phyloP scores from a whole-genome alignment of 495 filamentous ascomycete genomes.

The Aspergillus diversus region DNA sequence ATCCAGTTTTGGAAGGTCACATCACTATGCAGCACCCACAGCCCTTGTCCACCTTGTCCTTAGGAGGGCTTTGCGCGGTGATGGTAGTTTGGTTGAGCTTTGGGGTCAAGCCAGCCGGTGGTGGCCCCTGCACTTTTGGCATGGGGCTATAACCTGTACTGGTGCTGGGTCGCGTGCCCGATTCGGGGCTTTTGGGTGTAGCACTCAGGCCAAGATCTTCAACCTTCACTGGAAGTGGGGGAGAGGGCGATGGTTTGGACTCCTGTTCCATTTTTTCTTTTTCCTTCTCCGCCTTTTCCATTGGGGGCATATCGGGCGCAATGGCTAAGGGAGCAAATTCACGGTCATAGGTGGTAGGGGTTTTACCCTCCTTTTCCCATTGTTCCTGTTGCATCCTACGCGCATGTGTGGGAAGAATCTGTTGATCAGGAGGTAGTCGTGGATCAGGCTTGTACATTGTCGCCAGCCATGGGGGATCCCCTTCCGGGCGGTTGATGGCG shows the following conservation, averaged over 20 bases:
- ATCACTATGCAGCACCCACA: slow-evolving; percentile 60
- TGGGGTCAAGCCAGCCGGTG: slow-evolving; percentile 37
- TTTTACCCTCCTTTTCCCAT: slow-evolving; percentile 88
- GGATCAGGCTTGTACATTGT: slow-evolving; percentile 96
- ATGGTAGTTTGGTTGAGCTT: slow-evolving; percentile 46
- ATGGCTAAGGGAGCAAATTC: slow-evolving; percentile 78
- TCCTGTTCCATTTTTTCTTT: slow-evolving; percentile 36
- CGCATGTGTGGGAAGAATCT: slow-evolving; percentile 92
- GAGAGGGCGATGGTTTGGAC: slow-evolving; percentile 1
- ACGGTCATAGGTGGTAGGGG: slow-evolving; percentile 78
- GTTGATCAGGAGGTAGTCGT: slow-evolving; percentile 89
- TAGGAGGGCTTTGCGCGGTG: slow-evolving; percentile 38
- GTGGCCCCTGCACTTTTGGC: slow-evolving; percentile 54
- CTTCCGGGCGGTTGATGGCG: slow-evolving; percentile 78
- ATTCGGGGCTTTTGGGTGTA: slow-evolving; percentile 38
- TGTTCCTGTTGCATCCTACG: slow-evolving; percentile 91
- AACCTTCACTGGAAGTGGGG: slow-evolving; percentile 7
- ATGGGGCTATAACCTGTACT: slow-evolving; percentile 56
- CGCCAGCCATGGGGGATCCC: slow-evolving; percentile 93
- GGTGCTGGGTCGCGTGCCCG: slow-evolving; percentile 39
- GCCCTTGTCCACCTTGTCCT: slow-evolving; percentile 45
- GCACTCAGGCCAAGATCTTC: slow-evolving; percentile 18
- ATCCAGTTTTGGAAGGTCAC: slow-evolving; percentile 33
- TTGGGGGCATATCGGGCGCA: slow-evolving; percentile 44
- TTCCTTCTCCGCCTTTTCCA: slow-evolving; percentile 33